phyloP scores from a whole-genome alignment of 805 yeast genomes.

The Candida broadrunensis region DNA sequence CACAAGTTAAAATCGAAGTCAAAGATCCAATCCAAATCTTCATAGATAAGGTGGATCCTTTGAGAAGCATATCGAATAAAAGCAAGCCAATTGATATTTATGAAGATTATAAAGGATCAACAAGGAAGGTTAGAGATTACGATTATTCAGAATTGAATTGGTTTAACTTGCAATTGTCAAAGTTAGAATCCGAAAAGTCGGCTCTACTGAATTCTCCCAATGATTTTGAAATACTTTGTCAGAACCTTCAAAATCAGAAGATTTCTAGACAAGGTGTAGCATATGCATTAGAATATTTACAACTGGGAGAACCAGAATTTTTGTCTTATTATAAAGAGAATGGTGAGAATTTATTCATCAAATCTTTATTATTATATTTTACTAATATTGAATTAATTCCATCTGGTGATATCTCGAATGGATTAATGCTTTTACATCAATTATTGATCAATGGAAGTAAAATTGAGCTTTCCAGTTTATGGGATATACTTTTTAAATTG shows the following conservation, averaged over 20 bases:
- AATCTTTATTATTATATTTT: conserved; percentile 11
- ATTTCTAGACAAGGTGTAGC: not conserved
- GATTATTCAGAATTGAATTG: conserved; percentile 34
- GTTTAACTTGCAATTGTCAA: conserved; percentile 37
- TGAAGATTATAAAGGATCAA: conserved; percentile 40
- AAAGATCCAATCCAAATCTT: conserved; percentile 26
- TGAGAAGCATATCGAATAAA: conserved; percentile 29
- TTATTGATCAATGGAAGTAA: conserved; percentile 23
- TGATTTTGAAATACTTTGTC: not conserved
- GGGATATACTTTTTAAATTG: conserved; percentile 21
- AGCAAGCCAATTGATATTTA: conserved; percentile 37
- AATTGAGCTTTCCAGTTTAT: conserved; percentile 18
- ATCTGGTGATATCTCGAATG: conserved; percentile 19
- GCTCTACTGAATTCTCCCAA: not conserved
- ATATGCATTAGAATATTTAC: conserved; percentile 11
- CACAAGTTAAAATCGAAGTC: conserved; percentile 22
- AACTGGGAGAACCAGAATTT: conserved; percentile 13
- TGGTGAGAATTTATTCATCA: conserved; percentile 14
- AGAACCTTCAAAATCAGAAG: not conserved
- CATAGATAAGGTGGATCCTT: conserved; percentile 42
- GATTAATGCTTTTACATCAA: conserved; percentile 35
- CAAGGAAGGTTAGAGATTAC: conserved; percentile 30
- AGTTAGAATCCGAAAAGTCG: not conserved
- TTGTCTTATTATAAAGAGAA: conserved; percentile 12
- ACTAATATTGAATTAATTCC: conserved; percentile 2